Conservation (phyloP, 2,329 filamentous ascomycete genomes). For the Aureobasidium sp. region DNA sequence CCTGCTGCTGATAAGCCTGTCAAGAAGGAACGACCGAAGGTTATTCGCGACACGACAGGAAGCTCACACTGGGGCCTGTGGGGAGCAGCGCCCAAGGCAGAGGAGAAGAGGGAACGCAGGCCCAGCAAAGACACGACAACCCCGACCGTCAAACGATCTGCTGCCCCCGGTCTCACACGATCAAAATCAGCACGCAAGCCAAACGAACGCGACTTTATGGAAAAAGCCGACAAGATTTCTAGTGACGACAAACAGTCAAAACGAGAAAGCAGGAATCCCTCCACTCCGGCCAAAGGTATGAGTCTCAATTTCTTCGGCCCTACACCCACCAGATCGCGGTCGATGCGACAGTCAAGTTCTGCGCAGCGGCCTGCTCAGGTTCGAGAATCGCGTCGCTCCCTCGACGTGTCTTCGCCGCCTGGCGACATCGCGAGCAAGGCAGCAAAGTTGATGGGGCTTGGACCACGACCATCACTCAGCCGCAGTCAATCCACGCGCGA, state of each 20-base stretch:
- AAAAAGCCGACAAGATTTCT: conserved; percentile 44
- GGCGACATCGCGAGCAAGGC: conserved; percentile 4
- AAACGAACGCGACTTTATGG: conserved; percentile 40
- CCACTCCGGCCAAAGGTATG: conserved; percentile 47
- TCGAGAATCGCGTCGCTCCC: not conserved
- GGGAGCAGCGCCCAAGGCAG: conserved; percentile 43
- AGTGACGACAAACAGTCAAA: conserved; percentile 61
- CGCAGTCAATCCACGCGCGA: conserved; percentile 40
- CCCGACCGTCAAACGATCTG: conserved; percentile 30
- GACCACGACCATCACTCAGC: conserved; percentile 26
- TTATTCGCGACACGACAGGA: conserved; percentile 56
- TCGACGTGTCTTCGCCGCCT: not conserved
- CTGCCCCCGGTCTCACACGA: conserved; percentile 37
- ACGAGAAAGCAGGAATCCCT: conserved; percentile 31
- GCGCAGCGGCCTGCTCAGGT: not conserved
- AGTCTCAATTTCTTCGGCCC: conserved; percentile 55
- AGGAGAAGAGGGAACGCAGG: conserved; percentile 27
- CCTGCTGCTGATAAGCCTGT: conserved; percentile 46
- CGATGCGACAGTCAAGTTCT: conserved; percentile 58
- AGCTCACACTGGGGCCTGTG: conserved; percentile 64
- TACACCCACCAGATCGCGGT: conserved; percentile 40
- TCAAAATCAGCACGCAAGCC: conserved; percentile 49
- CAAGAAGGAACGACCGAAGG: conserved; percentile 69
- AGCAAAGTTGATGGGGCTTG: conserved; percentile 45
- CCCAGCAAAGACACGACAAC: conserved; percentile 35